Base-by-base conservation (phyloP, 169 alveolate species). In the Theileria parva region DNA sequence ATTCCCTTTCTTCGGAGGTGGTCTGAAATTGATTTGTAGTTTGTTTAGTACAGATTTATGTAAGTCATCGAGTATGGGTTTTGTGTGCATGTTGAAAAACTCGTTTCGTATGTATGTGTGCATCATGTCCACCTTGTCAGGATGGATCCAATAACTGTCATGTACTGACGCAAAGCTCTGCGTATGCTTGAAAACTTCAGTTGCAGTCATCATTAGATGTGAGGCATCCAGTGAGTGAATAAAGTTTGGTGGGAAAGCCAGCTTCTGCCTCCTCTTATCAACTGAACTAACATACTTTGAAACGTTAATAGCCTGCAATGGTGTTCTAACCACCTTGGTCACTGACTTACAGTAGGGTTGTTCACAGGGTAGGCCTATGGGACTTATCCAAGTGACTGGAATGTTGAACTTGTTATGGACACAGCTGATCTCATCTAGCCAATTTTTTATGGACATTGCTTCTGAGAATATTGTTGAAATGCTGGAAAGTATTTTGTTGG, bases 231-330 rank as follows among this genome's bases (percentile, higher is more conserved):
- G 88, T 3, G 98, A 94, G 83, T 97, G 99, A 25, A 97, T 96
- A 85, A 88, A 97, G 75, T 97, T 97, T 13, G 99, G 99, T 39
- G 99, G 99, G 86, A 97, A 96, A 0, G 98, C 99, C 65, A 96
- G 86, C 69, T 96, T 92, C 89, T 97, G 96, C 77, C 96, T 95
- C 28, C 93, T 75, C 76, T 94, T 94, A 75, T 94, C 90, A 11
- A 85, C 77, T 59, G 88, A 63, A 70, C 83, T 73, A 77, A 84
- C 75, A 60, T 73, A 64, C 44, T 88, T 89, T n/a, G 90, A 66
- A n/a, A 94, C 91, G 71, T 92, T 86, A 30, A 94, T 81, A 32
- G 95, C 86, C 85, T 95, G 97, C 59, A 95, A 68, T 0, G 95
- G 92, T n/a, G 97, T 92, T 55, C 88, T 81, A 7, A 95, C 94